Conservation (phyloP, 306 rosid genomes). For the Aeschynomene evenia region DNA sequence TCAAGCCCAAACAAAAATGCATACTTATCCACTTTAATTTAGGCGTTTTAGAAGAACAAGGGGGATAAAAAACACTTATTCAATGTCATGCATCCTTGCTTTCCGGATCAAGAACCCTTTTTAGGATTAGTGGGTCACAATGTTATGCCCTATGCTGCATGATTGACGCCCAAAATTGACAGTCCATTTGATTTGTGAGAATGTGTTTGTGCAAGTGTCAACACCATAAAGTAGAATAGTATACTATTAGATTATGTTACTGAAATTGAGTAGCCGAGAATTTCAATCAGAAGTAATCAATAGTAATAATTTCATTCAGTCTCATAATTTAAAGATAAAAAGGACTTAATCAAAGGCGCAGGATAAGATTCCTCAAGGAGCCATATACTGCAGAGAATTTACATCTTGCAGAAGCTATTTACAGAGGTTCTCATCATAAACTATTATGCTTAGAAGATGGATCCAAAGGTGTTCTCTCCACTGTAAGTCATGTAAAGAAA, state of each 20-base stretch:
- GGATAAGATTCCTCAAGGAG: constrained; percentile 6
- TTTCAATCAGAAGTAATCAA: not conserved
- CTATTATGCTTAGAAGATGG: constrained; percentile 29
- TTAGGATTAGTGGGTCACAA: not conserved
- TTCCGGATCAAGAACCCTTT: constrained; percentile 7
- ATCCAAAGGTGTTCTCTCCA: constrained; percentile 93
- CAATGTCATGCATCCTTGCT: not conserved
- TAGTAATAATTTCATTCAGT: not conserved
- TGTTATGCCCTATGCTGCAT: not conserved
- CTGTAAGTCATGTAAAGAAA: constrained; percentile 97
- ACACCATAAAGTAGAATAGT: not conserved
- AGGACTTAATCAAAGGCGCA: not conserved
- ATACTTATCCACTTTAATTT: too few species aligned
- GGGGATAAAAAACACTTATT: too few species aligned
- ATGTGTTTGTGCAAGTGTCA: not conserved
- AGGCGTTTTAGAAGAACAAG: not conserved
- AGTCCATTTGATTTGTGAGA: not conserved
- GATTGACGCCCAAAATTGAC: not conserved
- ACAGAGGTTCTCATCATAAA: constrained; percentile 35
- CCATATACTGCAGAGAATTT: constrained; percentile 36
- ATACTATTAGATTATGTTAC: not conserved
- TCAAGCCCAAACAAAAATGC: not conserved
- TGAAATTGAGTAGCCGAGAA: not conserved
- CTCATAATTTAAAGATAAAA: not conserved
- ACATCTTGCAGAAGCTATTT: constrained; percentile 41